Conservation (phyloP, 768 basidiomycete genomes). For the Kwoniella sp. region DNA sequence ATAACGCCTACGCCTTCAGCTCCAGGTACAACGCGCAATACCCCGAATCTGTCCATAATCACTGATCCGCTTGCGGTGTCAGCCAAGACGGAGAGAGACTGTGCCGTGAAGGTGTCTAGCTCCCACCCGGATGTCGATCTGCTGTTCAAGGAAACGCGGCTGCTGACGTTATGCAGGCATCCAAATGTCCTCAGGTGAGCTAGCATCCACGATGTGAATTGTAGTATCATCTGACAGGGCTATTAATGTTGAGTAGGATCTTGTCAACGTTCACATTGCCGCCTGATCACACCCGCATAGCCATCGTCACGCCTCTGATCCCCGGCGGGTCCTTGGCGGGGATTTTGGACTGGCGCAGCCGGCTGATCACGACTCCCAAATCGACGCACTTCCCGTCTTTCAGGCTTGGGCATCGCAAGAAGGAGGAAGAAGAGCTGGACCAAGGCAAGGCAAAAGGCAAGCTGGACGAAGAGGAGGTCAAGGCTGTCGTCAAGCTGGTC, state of each 20-base stretch:
- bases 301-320: constrained; percentile 39
- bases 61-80: too few relatives aligned
- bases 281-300: constrained; percentile 34
- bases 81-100: constrained; percentile 15
- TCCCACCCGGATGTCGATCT: constrained; percentile 60
- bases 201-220: too few relatives aligned
- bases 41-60: not conserved
- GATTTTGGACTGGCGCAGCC: constrained; percentile 29
- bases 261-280: constrained; percentile 38
- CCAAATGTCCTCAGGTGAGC: constrained; percentile 66
- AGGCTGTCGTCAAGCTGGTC: constrained; percentile 77
- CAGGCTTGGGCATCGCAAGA: not conserved
- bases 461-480: constrained; percentile 82
- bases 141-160: constrained; percentile 27
- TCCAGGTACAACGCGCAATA: not conserved
- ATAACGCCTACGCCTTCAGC: not conserved
- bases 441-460: constrained; percentile 41
- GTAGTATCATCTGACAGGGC: not conserved
- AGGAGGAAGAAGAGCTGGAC: constrained; percentile 53
- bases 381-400: not conserved
- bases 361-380: constrained; percentile 18
- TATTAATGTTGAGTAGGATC: constrained; percentile 14
- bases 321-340: constrained; percentile 37
- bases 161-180: constrained; percentile 34
- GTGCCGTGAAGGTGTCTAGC: constrained; percentile 49